Evolutionary conservation across 2,329 filamentous ascomycete genomes (phyloP).

Genomic region (Amylocarpus encephaloides): DNA sequence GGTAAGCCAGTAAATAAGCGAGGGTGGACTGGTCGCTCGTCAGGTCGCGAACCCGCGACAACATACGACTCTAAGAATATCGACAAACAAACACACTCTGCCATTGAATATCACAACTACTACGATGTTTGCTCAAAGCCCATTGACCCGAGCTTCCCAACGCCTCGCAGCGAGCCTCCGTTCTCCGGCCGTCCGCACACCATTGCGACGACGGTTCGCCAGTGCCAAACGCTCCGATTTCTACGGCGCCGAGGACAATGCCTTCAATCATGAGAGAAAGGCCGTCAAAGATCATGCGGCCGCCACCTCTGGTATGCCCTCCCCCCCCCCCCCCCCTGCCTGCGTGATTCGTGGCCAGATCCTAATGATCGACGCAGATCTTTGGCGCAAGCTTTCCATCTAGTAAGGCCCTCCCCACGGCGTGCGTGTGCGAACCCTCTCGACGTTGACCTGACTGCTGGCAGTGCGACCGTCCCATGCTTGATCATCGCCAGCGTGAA

Average conservation of each 20-base stretch:
- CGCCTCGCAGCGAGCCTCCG: slow-evolving; percentile 57
- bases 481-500: slow-evolving; percentile 70
- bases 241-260: slow-evolving; percentile 66
- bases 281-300: slow-evolving; percentile 87
- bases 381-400: slow-evolving; percentile 94
- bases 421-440: not conserved
- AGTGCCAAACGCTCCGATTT: slow-evolving; percentile 52
- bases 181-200: slow-evolving; percentile 45
- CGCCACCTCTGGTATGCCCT: slow-evolving; percentile 68
- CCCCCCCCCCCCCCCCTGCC: too few species aligned
- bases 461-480: slow-evolving; percentile 67
- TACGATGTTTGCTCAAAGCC: slow-evolving; percentile 59
- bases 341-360: not conserved
- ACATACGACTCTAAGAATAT: slow-evolving; percentile 2
- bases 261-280: slow-evolving; percentile 86
- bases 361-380: slow-evolving; percentile 53
- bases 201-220: slow-evolving; percentile 65
- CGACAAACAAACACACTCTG: slow-evolving; percentile 1
- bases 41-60: too few species aligned
- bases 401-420: slow-evolving; percentile 60
- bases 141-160: slow-evolving; percentile 54
- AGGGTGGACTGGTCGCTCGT: too few species aligned
- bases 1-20: too few species aligned
- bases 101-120: slow-evolving; percentile 13
- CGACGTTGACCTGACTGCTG: slow-evolving; percentile 13